Evolutionary conservation across 768 basidiomycete species (phyloP).

Genomic region (Podaxis carcinomalis): DNA sequence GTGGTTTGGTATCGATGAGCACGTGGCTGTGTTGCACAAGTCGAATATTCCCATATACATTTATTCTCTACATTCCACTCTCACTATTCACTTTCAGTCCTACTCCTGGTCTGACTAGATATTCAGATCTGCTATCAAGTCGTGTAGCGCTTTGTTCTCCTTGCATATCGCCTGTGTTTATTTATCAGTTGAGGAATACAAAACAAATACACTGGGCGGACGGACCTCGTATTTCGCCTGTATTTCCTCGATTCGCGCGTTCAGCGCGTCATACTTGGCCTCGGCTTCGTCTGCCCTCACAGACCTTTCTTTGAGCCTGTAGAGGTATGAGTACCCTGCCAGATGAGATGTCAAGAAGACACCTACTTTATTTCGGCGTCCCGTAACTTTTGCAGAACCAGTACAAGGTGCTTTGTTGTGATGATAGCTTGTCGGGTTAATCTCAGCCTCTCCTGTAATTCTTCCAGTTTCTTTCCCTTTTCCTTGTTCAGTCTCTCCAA

Average conservation of each 20-base stretch:
- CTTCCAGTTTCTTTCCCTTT: conserved; percentile 18
- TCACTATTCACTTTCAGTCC: not conserved
- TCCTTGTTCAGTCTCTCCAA: conserved; percentile 24
- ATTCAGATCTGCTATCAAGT: conserved; percentile 3
- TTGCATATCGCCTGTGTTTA: not conserved
- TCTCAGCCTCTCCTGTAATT: conserved; percentile 20
- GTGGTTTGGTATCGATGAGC: conserved; percentile 11
- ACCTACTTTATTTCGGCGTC: conserved; percentile 25
- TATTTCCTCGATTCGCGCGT: conserved; percentile 2
- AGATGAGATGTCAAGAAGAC: not conserved
- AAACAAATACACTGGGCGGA: not conserved
- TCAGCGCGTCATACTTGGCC: conserved; percentile 5
- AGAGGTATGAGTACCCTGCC: not conserved
- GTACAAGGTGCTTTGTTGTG: conserved; percentile 17
- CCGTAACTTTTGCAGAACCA: conserved; percentile 19
- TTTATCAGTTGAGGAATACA: not conserved
- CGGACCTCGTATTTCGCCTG: conserved; percentile 2
- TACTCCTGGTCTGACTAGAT: not conserved
- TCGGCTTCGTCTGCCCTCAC: not conserved
- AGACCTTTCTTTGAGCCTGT: not conserved
- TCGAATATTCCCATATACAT: not conserved
- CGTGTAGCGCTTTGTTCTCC: conserved; percentile 2
- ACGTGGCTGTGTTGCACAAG: conserved; percentile 5
- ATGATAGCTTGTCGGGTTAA: conserved; percentile 16
- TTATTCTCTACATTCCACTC: not conserved